A percentile compares a stretch with the other conserved stretches of the same genome.
Evolutionary conservation across 208 protist species (phyloP).

Genomic region (Trypanosomatidae sp.): DNA sequence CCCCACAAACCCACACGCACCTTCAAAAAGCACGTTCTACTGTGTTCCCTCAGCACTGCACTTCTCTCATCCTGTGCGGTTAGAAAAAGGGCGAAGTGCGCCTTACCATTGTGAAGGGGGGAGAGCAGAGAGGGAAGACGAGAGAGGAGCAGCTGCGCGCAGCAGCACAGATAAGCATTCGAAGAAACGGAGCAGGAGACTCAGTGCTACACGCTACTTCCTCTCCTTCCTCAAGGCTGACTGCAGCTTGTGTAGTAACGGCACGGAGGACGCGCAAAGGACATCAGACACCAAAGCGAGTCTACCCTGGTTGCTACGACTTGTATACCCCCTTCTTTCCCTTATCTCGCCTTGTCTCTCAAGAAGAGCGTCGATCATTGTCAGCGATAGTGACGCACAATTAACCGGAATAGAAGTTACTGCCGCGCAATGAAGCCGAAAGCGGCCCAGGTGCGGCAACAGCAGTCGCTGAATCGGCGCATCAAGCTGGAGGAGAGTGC

Average conservation of each 20-base stretch:
- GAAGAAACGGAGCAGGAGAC: background rate
- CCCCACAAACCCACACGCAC: background rate
- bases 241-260: background rate
- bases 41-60: background rate
- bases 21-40: no score
- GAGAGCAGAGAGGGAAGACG: background rate
- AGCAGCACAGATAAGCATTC: background rate
- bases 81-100: no score
- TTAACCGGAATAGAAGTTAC: background rate
- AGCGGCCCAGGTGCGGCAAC: slow-evolving; percentile 72
- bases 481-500: slow-evolving; percentile 54
- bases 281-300: background rate
- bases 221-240: background rate
- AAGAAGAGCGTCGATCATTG: background rate
- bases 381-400: background rate
- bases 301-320: background rate
- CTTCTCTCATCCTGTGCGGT: background rate
- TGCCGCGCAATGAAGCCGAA: slow-evolving; percentile 61
- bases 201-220: no score
- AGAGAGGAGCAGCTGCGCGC: background rate
- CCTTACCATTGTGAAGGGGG: background rate
- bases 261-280: background rate
- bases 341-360: background rate
- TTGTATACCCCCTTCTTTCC: background rate
- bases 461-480: slow-evolving; percentile 64